Base-by-base conservation (phyloP, 257 asterid genomes). In the Rubia yunnanensis region DNA sequence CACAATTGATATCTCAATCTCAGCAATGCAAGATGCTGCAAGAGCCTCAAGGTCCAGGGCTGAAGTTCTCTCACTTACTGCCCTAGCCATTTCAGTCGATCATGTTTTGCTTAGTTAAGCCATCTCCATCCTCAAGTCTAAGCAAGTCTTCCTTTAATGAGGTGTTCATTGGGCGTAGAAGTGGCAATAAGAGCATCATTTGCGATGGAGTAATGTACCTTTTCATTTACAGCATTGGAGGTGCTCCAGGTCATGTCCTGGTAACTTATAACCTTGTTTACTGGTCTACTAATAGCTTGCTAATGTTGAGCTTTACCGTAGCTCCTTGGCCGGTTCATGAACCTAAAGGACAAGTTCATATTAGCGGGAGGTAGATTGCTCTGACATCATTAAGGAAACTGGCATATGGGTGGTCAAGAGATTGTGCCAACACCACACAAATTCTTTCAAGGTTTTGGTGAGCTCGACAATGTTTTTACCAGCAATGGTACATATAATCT, bases 351-450 rank as follows among this genome's bases (percentile, higher is more conserved):
- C 18, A 90, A 81, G 81, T 81, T 94, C 52, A 68, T 94, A 46
- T 82, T 94, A 95, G 97, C 90, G 15, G 99, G 99, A 20, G 99
- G 99, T 62, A 5, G 97, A 94, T n/a, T 80, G 95, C 20, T 84
- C 87, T 0, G 97, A 85, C 70, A 81, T 94, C 58, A 90, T 94
- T 4, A 90, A 86, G 73, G 99, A 97, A 44, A 94, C 90, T 13
- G 94, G 97, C 18, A 81, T 94, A 52, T 94, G 56, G 89, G 80
- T 63, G 90, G 95, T 95, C 83, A 81, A 50, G 95, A 90, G 72
- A 77, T 90, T 17, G 80, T 89, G 3, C 80, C 95, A 30, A 90
- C 90, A 96, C 96, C 97, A 0, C 97, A 88, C 7, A 88, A 77
- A 74, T 78, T 59, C 54, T 94, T 90, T 59, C 99, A 94, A 72